A percentile compares a stretch with the other conserved stretches of the same genome.
Evolutionary conservation across 768 basidiomycete species (phyloP).

Genomic region (Neoboletus brunneissimus): DNA sequence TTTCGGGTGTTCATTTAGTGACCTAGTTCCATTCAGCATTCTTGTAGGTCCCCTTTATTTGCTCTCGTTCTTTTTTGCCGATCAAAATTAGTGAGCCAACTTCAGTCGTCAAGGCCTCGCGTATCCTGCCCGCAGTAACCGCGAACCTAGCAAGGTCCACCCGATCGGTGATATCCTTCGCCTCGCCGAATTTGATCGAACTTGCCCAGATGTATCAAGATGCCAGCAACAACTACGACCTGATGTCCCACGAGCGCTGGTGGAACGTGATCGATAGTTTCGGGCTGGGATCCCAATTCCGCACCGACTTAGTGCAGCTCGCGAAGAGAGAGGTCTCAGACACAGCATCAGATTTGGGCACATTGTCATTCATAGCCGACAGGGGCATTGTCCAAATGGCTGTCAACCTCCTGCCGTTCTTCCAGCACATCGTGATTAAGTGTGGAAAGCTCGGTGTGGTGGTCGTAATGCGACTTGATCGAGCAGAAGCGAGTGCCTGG

Average conservation of each 20-base stretch:
- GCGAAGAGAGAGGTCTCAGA: conserved; percentile 46
- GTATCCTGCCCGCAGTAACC: conserved; percentile 63
- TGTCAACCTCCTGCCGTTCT: conserved; percentile 77
- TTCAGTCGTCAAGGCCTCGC: conserved; percentile 74
- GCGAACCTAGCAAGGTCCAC: conserved; percentile 33
- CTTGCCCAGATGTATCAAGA: conserved; percentile 57
- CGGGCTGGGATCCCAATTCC: conserved; percentile 64
- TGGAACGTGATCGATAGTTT: conserved; percentile 67
- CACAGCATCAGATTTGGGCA: conserved; percentile 39
- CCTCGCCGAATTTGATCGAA: conserved; percentile 86
- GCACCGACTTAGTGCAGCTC: conserved; percentile 61
- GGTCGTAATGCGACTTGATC: conserved; percentile 54
- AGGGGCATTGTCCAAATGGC: conserved; percentile 79
- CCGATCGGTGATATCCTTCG: conserved; percentile 57
- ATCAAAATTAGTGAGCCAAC: conserved; percentile 78
- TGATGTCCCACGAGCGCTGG: conserved; percentile 56
- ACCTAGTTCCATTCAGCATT: conserved; percentile 49
- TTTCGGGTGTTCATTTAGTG: not conserved
- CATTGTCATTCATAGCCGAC: conserved; percentile 59
- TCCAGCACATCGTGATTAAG: conserved; percentile 83
- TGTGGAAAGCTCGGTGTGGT: conserved; percentile 71
- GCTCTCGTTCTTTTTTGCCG: conserved; percentile 1
- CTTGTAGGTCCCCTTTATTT: conserved; percentile 50
- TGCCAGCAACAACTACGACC: conserved; percentile 43
- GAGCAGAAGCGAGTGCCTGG: conserved; percentile 49